Conservation (phyloP, 2,329 filamentous ascomycete species). For the Pleomassaria siparia region DNA sequence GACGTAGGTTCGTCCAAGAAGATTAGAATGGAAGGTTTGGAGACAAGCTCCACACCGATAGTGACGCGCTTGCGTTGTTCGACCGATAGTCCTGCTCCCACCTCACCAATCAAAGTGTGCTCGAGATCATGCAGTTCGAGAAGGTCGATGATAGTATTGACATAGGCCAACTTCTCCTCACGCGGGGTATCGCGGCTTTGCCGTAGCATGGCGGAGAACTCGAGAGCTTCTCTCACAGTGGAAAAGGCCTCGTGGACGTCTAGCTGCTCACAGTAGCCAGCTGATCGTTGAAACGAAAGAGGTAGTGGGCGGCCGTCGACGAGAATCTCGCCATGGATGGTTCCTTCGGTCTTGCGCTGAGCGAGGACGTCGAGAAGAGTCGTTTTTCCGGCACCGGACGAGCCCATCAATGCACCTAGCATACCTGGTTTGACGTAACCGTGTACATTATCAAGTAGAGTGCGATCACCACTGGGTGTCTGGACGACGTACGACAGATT, state of each 20-base stretch:
- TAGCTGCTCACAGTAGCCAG: conserved; percentile 37
- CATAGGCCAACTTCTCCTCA: conserved; percentile 29
- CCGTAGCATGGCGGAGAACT: conserved; percentile 34
- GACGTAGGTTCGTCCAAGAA: conserved; percentile 77
- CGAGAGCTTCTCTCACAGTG: conserved; percentile 33
- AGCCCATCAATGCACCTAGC: conserved; percentile 46
- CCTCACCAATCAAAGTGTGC: conserved; percentile 26
- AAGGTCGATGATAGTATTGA: conserved; percentile 29
- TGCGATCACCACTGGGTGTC: conserved; percentile 39
- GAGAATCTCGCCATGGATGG: conserved; percentile 28
- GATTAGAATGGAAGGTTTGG: conserved; percentile 67
- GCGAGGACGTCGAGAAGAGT: conserved; percentile 37
- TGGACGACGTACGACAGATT: conserved; percentile 61
- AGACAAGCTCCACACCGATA: conserved; percentile 59
- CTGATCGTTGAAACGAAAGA: conserved; percentile 33
- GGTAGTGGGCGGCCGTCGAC: conserved; percentile 32
- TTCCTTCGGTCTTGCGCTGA: conserved; percentile 29
- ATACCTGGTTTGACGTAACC: conserved; percentile 59
- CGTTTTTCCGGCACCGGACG: conserved; percentile 36
- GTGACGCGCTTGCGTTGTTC: conserved; percentile 66
- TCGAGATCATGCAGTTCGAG: conserved; percentile 29
- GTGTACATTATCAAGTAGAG: conserved; percentile 54
- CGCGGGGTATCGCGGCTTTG: conserved; percentile 21
- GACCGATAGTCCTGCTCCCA: conserved; percentile 34
- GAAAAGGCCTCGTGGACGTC: conserved; percentile 31